Base-by-base conservation (phyloP, 2,329 filamentous ascomycete genomes). In the Knoxdaviesia proteae region DNA sequence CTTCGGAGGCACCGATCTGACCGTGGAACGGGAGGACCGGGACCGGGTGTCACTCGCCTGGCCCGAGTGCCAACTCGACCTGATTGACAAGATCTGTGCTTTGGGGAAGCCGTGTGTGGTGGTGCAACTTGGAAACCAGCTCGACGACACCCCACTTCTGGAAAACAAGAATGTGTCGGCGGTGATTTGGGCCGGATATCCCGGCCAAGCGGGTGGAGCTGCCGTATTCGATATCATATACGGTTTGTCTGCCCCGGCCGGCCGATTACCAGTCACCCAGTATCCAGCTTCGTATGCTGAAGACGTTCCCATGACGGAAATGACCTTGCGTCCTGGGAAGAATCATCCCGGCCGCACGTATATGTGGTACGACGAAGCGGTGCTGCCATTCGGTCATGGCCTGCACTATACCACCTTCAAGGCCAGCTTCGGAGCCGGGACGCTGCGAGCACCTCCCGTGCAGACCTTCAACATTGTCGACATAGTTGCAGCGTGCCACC, bases 391-490 rank as follows among this genome's bases (percentile, higher is more conserved):
- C 44, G 72, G 71, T 1, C 61, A 61, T 45, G 72, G 71, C 0
- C 49, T 74, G 45, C 69, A 75, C 50, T 76, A 75, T 54, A 76
- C 71, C 5, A 68, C 55, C 35, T 75, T 76, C 48, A 47, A 50
- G 9, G 51, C 55, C 6, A 30, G 34, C 5, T 45, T 52, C 39
- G 6, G 47, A 49, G 3, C 48, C 37, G 32, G 42, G 48, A 20
- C 20, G 20, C 20, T 20, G 20, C 20, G 20, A 20, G 20, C 20
- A 20, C 20, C 20, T 20, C 6, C 36, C 42, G 35, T 37, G 31
- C 29, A 11, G 5, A 44, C 34, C 20, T 44, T 40, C 29, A 37
- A 46, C 41, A 66, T 66, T 47, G 47, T 60, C 1, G 48, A 53
- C 6, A 52, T 67, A 4, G 43, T 60, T 4, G 47, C 50, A 6